These are phyloP conservation scores for Calocybe indica DNA, from an alignment of 768 basidiomycete genomes.

Conservation along the genomic window DNA sequence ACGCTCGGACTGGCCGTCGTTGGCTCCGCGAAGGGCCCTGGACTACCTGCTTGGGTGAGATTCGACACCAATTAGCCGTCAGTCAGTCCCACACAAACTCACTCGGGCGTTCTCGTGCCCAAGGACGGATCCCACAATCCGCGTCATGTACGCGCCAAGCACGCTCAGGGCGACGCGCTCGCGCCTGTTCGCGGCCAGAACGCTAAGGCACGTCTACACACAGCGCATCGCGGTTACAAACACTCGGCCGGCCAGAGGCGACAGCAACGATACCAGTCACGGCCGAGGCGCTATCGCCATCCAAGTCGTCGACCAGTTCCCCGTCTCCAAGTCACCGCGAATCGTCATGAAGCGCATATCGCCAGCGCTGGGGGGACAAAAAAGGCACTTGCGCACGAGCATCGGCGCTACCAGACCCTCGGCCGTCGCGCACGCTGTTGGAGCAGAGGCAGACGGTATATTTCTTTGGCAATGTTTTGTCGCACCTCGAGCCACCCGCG, in stretches of 20 bases:
- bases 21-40: background rate
- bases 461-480: too few species aligned
- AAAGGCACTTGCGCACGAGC: background rate
- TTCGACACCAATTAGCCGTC: too few species aligned
- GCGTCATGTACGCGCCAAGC: conserved; percentile 11
- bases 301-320: conserved; percentile 10
- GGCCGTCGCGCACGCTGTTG: too few species aligned
- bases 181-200: conserved; percentile 12
- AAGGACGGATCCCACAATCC: conserved; percentile 16
- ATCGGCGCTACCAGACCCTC: too few species aligned
- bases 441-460: too few species aligned
- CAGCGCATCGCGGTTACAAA: conserved; percentile 11
- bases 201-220: conserved; percentile 3
- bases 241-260: conserved; percentile 7
- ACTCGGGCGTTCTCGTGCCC: too few species aligned
- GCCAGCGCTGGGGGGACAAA: background rate
- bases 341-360: conserved; percentile 2
- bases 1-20: conserved; percentile 1
- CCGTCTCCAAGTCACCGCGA: conserved; percentile 2
- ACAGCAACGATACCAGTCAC: background rate
- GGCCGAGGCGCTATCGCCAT: background rate
- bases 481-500: too few species aligned
- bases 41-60: too few species aligned
- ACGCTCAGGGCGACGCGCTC: conserved; percentile 13
- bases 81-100: too few species aligned